Base-by-base conservation (phyloP, 1,284 basidiomycete genomes). In the Ganoderma sinense region DNA sequence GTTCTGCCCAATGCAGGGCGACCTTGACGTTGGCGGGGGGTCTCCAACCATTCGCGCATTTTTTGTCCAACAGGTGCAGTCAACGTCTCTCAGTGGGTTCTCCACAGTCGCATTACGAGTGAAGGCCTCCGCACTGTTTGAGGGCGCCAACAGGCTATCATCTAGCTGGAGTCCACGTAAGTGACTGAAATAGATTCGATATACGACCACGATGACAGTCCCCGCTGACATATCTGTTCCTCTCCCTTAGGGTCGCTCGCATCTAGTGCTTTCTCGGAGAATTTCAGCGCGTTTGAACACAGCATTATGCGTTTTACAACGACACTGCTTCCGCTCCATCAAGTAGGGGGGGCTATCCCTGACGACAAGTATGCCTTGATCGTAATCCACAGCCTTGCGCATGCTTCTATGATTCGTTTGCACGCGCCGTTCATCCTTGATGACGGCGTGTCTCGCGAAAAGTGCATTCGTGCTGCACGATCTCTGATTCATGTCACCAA, bases 81-180 rank as follows among this genome's bases (percentile, higher is more conserved):
- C 87, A 7, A 81, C 83, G 45, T 75, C 82, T 11, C 78, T 80
- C 36, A 85, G 84, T 63, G 87, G 89, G 26, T 92, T 90, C 78
- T 89, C 91, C 7, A 84, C 85, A 45, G 81, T 84, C 39, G 89
- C 91, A 7, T 79, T 92, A 69, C 89, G 91, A 72, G 89, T 86
- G 60, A 94, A 94, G 80, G 91, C 91, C 13, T 89, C 92, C n/a
- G 86, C 91, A 18, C 83, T 94, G 29, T 91, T 91, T 75, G 86
- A 92, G 68, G 88, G 87, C 56, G 91, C 92, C 41, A 86, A 89
- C 71, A 82, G 84, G 66, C 78, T 93, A 36, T 84, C 90, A 26
- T 84, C 84, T 33, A 86, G 82, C 74, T 91, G 90, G 89, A 87
- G 85, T 77, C 79, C 86, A 67, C 85, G 89, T 90, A 81, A 75